A percentile compares a stretch with the other conserved stretches of the same genome.
phyloP scores from a whole-genome alignment of 441 rosid species.

The Croton laevigatus region DNA sequence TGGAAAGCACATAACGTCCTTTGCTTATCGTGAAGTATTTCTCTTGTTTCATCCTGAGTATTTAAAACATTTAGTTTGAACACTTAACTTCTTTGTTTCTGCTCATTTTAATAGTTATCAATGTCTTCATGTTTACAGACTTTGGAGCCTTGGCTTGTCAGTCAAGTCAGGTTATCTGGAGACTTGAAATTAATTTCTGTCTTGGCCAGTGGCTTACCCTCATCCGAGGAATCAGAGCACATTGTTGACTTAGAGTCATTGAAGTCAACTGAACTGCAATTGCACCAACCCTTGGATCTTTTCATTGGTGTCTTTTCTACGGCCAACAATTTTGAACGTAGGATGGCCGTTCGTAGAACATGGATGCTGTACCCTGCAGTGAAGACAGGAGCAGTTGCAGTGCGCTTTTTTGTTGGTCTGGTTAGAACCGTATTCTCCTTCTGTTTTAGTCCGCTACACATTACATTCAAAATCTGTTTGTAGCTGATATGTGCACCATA shows the following conservation, averaged over 20 bases:
- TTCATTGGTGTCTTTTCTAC: conserved; percentile 92
- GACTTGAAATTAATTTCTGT: conserved; percentile 42
- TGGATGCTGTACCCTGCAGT: conserved; percentile 95
- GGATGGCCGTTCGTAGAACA: conserved; percentile 95
- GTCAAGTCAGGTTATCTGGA: conserved; percentile 52
- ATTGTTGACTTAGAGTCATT: conserved; percentile 59
- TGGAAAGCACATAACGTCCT: conserved; percentile 54
- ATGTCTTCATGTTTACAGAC: conserved; percentile 33
- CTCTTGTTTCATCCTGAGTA: neutral
- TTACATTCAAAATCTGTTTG: neutral
- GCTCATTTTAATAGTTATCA: neutral
- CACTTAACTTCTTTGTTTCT: neutral
- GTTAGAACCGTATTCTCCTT: conserved; percentile 37
- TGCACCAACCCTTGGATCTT: conserved; percentile 40
- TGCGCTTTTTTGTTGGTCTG: conserved; percentile 96
- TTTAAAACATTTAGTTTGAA: conserved; percentile 6
- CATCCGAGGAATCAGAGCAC: conserved; percentile 43
- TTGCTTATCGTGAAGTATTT: conserved; percentile 28
- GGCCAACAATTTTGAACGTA: conserved; percentile 85
- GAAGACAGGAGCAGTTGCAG: conserved; percentile 70
- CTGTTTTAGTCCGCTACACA: neutral
- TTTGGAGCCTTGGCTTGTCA: conserved; percentile 60
- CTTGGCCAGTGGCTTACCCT: conserved; percentile 45
- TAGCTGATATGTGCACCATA: neutral
- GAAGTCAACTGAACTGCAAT: conserved; percentile 54